These are phyloP conservation scores for Yarrowia porcina DNA, from an alignment of 805 yeast species.

Conservation along the genomic window DNA sequence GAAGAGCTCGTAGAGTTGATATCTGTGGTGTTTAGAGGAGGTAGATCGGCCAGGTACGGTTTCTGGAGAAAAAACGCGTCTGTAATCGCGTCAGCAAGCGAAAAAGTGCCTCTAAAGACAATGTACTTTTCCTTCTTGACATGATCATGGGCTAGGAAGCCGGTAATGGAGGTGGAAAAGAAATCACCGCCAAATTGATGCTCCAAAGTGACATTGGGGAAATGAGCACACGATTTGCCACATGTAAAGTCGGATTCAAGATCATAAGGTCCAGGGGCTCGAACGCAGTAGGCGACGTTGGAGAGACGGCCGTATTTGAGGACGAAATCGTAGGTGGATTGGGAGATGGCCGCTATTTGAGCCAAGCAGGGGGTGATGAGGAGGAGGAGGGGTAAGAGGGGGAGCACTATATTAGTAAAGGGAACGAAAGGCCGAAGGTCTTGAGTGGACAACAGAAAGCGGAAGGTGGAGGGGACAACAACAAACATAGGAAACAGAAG, in stretches of 20 bases:
- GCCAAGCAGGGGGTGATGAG: not conserved
- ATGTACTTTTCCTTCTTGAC: not conserved
- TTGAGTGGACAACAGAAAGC: not conserved
- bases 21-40: not conserved
- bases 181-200: not conserved
- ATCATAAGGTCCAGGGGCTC: not conserved
- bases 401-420: not conserved
- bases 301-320: conserved; percentile 7
- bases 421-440: not conserved
- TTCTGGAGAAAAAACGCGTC: not conserved
- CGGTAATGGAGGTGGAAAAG: not conserved
- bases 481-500: no score
- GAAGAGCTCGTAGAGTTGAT: not conserved
- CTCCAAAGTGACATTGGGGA: not conserved
- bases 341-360: not conserved
- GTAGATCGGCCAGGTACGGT: not conserved
- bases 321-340: not conserved
- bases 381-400: not conserved
- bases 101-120: conserved; percentile 2
- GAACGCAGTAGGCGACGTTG: conserved; percentile 1
- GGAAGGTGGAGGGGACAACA: not conserved
- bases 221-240: not conserved
- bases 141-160: conserved; percentile 1
- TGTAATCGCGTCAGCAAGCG: not conserved
- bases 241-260: not conserved